These are phyloP conservation scores for Sugiyamaella castrensis DNA, from an alignment of 1,139 yeast genomes.

Conservation along the genomic window DNA sequence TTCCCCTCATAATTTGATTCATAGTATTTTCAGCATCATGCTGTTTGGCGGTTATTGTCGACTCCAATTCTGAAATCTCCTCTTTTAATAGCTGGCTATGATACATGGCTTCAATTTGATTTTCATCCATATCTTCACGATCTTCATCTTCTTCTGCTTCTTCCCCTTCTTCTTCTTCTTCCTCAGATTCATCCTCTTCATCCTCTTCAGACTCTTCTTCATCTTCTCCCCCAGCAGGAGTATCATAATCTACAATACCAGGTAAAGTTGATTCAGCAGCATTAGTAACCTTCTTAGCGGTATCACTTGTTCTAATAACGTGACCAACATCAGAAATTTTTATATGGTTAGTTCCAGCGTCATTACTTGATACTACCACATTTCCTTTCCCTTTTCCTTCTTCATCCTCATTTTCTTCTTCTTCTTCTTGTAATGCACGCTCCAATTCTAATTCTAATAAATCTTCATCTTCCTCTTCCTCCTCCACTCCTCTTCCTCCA, in stretches of 20 bases:
- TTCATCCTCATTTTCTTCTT: slow-evolving; percentile 33
- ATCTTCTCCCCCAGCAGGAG: slow-evolving; percentile 34
- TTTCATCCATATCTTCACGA: slow-evolving; percentile 40
- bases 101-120: slow-evolving; percentile 47
- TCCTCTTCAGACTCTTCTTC: slow-evolving; percentile 47
- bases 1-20: slow-evolving; percentile 82
- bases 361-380: slow-evolving; percentile 52
- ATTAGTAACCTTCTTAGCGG: too few species aligned
- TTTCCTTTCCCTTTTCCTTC: slow-evolving; percentile 33
- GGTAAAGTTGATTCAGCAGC: slow-evolving; percentile 2
- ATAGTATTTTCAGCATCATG: slow-evolving; percentile 64
- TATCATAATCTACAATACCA: slow-evolving; percentile 15
- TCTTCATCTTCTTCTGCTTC: slow-evolving; percentile 50
- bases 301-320: too few species aligned
- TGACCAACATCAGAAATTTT: too few species aligned
- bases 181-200: slow-evolving; percentile 53
- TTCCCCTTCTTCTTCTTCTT: slow-evolving; percentile 54
- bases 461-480: slow-evolving; percentile 31
- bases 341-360: slow-evolving; percentile 48
- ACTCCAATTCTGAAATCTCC: slow-evolving; percentile 79
- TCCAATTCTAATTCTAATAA: slow-evolving; percentile 28
- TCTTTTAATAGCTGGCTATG: slow-evolving; percentile 78
- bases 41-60: slow-evolving; percentile 73
- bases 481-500: slow-evolving; percentile 29
- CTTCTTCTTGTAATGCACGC: slow-evolving; percentile 26